A percentile compares a stretch with the other conserved stretches of the same genome.
These are phyloP conservation scores for Peronospora belbahrii DNA, from an alignment of 352 stramenopile species.

Conservation along the genomic window DNA sequence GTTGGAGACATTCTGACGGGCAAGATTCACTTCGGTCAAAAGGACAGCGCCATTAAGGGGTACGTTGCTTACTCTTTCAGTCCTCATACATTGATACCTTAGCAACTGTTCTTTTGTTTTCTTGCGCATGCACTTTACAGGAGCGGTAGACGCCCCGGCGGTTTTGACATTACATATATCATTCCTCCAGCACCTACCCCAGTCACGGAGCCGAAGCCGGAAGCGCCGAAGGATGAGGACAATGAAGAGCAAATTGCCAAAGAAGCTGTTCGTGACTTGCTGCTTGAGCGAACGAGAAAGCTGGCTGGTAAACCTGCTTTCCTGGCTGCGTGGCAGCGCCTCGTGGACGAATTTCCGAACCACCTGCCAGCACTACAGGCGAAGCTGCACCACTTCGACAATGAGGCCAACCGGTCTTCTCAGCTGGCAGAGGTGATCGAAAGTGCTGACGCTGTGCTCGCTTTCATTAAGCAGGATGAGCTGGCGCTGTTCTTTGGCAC, in stretches of 20 bases:
- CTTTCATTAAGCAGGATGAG: slow-evolving; percentile 52
- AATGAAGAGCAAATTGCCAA: slow-evolving; percentile 55
- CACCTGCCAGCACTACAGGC: slow-evolving; percentile 58
- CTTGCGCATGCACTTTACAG: slow-evolving; percentile 5
- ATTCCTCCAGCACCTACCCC: slow-evolving; percentile 49
- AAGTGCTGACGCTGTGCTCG: slow-evolving; percentile 48
- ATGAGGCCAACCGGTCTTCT: slow-evolving; percentile 38
- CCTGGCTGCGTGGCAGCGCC: slow-evolving; percentile 35
- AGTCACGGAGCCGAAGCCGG: slow-evolving; percentile 52
- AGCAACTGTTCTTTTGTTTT: slow-evolving; percentile 1
- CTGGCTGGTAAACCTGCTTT: slow-evolving; percentile 66
- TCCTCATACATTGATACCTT: neutral
- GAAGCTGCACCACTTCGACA: slow-evolving; percentile 68
- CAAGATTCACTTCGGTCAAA: slow-evolving; percentile 69
- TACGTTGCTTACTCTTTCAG: slow-evolving; percentile 8
- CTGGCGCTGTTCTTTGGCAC: slow-evolving; percentile 73
- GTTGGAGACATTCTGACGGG: slow-evolving; percentile 60
- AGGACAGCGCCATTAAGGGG: slow-evolving; percentile 56
- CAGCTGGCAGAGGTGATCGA: slow-evolving; percentile 44
- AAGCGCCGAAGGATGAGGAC: slow-evolving; percentile 61
- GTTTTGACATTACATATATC: slow-evolving; percentile 71
- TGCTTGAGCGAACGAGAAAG: slow-evolving; percentile 60
- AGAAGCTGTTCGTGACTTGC: slow-evolving; percentile 66
- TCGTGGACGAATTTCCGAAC: slow-evolving; percentile 45
- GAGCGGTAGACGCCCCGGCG: slow-evolving; percentile 47